Conservation (phyloP, 225 moss, liverwort and hornwort genomes). For the Polytrichum commune region DNA sequence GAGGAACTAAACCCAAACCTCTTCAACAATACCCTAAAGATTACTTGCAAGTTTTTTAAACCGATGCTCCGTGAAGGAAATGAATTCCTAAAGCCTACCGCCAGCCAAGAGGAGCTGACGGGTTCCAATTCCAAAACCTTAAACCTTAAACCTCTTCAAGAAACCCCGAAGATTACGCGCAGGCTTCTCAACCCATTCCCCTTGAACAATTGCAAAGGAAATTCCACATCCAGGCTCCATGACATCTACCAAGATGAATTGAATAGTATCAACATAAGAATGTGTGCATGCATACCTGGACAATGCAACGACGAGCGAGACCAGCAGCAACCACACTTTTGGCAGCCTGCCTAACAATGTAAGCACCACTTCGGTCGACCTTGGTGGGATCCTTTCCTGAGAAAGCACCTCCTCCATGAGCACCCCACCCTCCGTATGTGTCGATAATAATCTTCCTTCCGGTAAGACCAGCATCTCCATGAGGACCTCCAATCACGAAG, state of each 20-base stretch:
- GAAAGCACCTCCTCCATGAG: constrained; percentile 75
- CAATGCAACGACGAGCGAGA: constrained; percentile 59
- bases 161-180: no score
- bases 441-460: constrained; percentile 74
- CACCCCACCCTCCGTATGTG: constrained; percentile 79
- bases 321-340: constrained; percentile 74
- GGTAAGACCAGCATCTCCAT: constrained; percentile 70
- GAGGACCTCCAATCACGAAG: constrained; percentile 67
- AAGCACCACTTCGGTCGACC: constrained; percentile 74
- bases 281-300: constrained; percentile 8
- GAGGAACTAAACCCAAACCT: no score
- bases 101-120: no score
- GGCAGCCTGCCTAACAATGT: constrained; percentile 62
- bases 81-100: no score
- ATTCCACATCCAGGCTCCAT: no score
- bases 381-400: constrained; percentile 69
- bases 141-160: no score
- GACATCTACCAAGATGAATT: not conserved
- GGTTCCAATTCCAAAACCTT: no score
- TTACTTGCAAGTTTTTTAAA: no score
- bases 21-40: no score
- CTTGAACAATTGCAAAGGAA: no score
- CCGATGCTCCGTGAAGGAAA: no score
- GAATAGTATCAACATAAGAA: not conserved
- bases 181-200: no score